phyloP scores from a whole-genome alignment of 1,139 yeast genomes.

The Magnusiomyces paraingens region DNA sequence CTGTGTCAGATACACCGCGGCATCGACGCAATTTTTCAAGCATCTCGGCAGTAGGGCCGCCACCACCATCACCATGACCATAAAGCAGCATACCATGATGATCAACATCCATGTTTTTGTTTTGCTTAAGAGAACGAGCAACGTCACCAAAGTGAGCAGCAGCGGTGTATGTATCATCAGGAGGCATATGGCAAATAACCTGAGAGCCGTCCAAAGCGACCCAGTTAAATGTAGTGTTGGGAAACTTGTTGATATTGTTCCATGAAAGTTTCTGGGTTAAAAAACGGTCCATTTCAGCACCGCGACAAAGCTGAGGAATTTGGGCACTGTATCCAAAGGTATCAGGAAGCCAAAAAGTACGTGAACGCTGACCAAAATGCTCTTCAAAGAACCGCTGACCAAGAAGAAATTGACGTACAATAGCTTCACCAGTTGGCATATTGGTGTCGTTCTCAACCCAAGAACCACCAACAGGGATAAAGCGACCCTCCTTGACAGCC shows the following conservation, averaged over 20 bases:
- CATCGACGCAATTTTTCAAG: conserved; percentile 85
- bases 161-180: conserved; percentile 92
- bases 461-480: conserved; percentile 89
- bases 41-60: conserved; percentile 95
- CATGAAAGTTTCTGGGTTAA: conserved; percentile 91
- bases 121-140: conserved; percentile 67
- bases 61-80: conserved; percentile 98
- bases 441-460: conserved; percentile 99
- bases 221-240: conserved; percentile 91
- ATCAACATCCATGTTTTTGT: conserved; percentile 73
- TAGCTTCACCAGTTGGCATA: conserved; percentile 86
- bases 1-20: conserved; percentile 77
- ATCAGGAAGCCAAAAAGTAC: conserved; percentile 91
- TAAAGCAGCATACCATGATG: conserved; percentile 69
- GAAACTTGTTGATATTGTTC: conserved; percentile 90
- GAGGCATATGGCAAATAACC: conserved; percentile 95
- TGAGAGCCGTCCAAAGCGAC: conserved; percentile 90
- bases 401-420: conserved; percentile 77
- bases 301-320: conserved; percentile 84
- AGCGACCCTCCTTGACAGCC: conserved; percentile 66
- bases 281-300: conserved; percentile 76
- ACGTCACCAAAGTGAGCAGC: conserved; percentile 91
- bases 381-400: conserved; percentile 82
- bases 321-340: conserved; percentile 96
- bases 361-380: conserved; percentile 69